phyloP scores from a whole-genome alignment of 805 yeast genomes.

The Candida broadrunensis region DNA sequence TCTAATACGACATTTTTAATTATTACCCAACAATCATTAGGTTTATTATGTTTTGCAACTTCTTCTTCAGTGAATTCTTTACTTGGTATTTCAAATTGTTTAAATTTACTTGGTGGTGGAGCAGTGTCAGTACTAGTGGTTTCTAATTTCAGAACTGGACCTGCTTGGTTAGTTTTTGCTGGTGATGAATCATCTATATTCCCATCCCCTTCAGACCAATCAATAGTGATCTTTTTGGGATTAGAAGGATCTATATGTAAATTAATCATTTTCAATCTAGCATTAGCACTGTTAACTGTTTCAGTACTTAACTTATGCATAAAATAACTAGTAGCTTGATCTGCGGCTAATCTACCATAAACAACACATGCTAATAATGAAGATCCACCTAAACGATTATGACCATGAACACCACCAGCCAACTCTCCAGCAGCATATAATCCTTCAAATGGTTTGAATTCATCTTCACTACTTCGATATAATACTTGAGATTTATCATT shows the following conservation, averaged over 20 bases:
- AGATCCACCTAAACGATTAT: constrained; percentile 42
- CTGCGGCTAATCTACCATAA: constrained; percentile 43
- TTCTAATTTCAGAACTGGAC: not conserved
- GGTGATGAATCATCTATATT: not conserved
- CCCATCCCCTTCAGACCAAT: constrained; percentile 18
- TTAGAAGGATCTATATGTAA: constrained; percentile 41
- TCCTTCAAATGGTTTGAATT: constrained; percentile 27
- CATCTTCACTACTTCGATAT: constrained; percentile 17
- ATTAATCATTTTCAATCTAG: constrained; percentile 40
- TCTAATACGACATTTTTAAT: constrained; percentile 52
- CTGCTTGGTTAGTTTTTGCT: not conserved
- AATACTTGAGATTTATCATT: constrained; percentile 47
- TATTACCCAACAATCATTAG: constrained; percentile 51
- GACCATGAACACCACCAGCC: constrained; percentile 47
- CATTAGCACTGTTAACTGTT: constrained; percentile 18
- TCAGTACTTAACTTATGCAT: constrained; percentile 24
- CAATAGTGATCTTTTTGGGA: constrained; percentile 29
- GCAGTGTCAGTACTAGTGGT: constrained; percentile 3
- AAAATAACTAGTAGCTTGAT: constrained; percentile 33
- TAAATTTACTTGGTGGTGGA: not conserved
- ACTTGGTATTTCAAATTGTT: constrained; percentile 41
- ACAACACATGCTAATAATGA: constrained; percentile 45
- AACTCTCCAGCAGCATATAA: constrained; percentile 45
- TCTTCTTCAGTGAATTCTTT: constrained; percentile 47
- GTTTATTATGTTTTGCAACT: constrained; percentile 44